Evolutionary conservation across 2,329 filamentous ascomycete species (phyloP).

Genomic region (Pseudodiploospora longispora): DNA sequence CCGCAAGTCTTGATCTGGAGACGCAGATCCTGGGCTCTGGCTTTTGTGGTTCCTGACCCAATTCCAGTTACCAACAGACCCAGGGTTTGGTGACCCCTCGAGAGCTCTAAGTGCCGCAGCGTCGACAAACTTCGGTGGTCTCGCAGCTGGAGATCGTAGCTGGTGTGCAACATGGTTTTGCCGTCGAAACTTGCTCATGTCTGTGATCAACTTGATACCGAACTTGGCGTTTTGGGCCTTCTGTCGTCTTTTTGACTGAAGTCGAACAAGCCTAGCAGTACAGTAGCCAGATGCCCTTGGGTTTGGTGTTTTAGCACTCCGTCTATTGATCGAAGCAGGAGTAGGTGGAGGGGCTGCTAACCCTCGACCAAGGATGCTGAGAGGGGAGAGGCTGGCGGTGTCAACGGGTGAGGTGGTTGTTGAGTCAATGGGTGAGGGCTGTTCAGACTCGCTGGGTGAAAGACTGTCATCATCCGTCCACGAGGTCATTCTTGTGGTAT

Average conservation of each 20-base stretch:
- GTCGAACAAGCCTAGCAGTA: slow-evolving; percentile 32
- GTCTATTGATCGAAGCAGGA: slow-evolving; percentile 9
- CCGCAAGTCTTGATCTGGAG: slow-evolving; percentile 19
- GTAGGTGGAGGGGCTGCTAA: slow-evolving; percentile 10
- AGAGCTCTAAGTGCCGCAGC: slow-evolving; percentile 51
- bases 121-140: slow-evolving; percentile 44
- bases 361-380: slow-evolving; percentile 2
- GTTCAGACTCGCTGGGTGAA: slow-evolving; percentile 2
- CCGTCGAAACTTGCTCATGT: slow-evolving; percentile 48
- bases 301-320: slow-evolving; percentile 7
- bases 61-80: slow-evolving; percentile 49
- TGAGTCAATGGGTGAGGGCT: slow-evolving; percentile 9
- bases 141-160: slow-evolving; percentile 21
- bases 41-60: slow-evolving; percentile 41
- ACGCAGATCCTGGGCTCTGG: slow-evolving; percentile 18
- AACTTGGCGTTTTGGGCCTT: slow-evolving; percentile 52
- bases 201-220: slow-evolving; percentile 62
- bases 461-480: not conserved
- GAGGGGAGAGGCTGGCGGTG: slow-evolving; percentile 1
- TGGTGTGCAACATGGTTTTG: slow-evolving; percentile 29
- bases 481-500: not conserved
- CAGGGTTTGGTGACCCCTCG: slow-evolving; percentile 45
- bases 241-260: slow-evolving; percentile 53
- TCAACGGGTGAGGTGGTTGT: slow-evolving; percentile 12
- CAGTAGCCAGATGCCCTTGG: slow-evolving; percentile 28